Conservation (phyloP, 2,329 filamentous ascomycete species). For the Colletotrichum sp. region DNA sequence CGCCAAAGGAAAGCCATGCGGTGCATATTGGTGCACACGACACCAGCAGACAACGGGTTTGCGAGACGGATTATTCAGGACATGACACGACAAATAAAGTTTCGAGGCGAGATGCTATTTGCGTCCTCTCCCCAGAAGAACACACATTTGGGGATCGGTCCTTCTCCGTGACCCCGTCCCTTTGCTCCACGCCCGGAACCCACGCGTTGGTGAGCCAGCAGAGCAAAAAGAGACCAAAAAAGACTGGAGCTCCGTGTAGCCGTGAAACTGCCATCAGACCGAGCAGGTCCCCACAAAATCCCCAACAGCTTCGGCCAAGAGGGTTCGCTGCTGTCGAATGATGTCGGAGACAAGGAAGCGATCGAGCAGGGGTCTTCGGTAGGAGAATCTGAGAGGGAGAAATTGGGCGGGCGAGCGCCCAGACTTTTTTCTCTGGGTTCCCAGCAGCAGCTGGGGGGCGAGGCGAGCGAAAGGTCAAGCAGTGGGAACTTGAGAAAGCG, state of each 20-base stretch:
- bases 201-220: not conserved
- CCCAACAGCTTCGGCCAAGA: slow-evolving; percentile 20
- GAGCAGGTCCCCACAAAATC: not conserved
- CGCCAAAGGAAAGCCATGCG: not conserved
- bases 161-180: not conserved
- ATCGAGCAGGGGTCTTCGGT: not conserved
- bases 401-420: not conserved
- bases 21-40: not conserved
- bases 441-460: not conserved
- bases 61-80: not conserved
- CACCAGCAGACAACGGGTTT: not conserved
- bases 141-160: not conserved
- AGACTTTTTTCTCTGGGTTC: not conserved
- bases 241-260: slow-evolving; percentile 11
- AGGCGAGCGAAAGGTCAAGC: not conserved
- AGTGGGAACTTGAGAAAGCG: not conserved
- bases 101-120: not conserved
- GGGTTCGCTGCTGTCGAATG: slow-evolving; percentile 19
- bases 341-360: slow-evolving; percentile 19
- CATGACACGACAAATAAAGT: not conserved
- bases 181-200: not conserved
- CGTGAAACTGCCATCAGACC: slow-evolving; percentile 23
- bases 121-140: not conserved
- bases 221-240: not conserved
- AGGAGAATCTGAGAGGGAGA: not conserved